These are phyloP conservation scores for Pichia nanzhaoensis DNA, from an alignment of 805 yeast species.

Conservation along the genomic window DNA sequence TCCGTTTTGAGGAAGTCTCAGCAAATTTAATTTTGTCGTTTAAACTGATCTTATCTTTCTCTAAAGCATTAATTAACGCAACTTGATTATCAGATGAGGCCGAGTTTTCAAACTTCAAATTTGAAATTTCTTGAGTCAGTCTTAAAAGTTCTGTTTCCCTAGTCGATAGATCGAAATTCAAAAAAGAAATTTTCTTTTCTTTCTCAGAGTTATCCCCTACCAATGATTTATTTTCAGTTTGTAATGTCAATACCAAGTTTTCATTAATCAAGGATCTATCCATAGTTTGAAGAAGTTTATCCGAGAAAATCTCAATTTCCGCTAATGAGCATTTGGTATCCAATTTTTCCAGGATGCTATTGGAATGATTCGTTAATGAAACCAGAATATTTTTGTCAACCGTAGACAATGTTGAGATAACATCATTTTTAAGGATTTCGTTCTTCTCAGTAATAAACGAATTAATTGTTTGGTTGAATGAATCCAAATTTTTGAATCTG, in stretches of 20 bases:
- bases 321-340: not conserved
- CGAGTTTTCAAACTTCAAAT: conserved; percentile 31
- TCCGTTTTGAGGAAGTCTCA: not conserved
- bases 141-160: not conserved
- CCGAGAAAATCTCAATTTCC: not conserved
- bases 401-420: conserved; percentile 3
- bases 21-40: not conserved
- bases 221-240: not conserved
- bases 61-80: not conserved
- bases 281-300: not conserved
- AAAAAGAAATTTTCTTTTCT: not conserved
- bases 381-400: conserved; percentile 4
- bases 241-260: not conserved
- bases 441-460: not conserved
- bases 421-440: not conserved
- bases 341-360: not conserved
- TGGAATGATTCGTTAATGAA: not conserved
- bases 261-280: not conserved
- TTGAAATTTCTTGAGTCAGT: conserved; percentile 14
- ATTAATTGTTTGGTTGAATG: not conserved
- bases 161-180: not conserved
- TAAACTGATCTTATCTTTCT: not conserved
- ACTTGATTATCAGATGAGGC: conserved; percentile 24
- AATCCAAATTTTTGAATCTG: conserved; percentile 1
- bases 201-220: not conserved